These are phyloP conservation scores for Neopestalotiopsis sp. DNA, from an alignment of 2,329 filamentous ascomycete genomes.

Conservation along the genomic window DNA sequence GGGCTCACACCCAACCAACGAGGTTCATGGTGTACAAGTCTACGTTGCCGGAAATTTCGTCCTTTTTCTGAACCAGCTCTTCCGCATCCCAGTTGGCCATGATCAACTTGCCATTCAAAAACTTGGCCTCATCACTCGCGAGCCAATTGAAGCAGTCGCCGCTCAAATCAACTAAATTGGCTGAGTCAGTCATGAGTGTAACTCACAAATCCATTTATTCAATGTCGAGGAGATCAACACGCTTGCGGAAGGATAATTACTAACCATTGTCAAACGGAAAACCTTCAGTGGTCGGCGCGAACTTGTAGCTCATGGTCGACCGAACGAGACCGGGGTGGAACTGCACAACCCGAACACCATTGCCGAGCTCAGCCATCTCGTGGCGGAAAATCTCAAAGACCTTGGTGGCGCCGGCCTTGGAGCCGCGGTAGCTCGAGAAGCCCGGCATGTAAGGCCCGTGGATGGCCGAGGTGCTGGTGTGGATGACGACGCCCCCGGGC, in stretches of 20 bases:
- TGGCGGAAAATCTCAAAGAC: slow-evolving; percentile 22
- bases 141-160: slow-evolving; percentile 40
- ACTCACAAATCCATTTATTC: too few species aligned
- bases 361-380: slow-evolving; percentile 19
- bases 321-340: slow-evolving; percentile 16
- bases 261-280: slow-evolving; percentile 16
- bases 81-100: slow-evolving; percentile 44
- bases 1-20: slow-evolving; percentile 16
- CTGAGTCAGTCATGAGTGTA: not conserved
- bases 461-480: slow-evolving; percentile 27
- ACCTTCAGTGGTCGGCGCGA: slow-evolving; percentile 2
- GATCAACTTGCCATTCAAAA: slow-evolving; percentile 38
- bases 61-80: slow-evolving; percentile 30
- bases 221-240: too few species aligned
- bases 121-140: slow-evolving; percentile 36
- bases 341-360: slow-evolving; percentile 14
- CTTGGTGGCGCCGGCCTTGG: slow-evolving; percentile 22
- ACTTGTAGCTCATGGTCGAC: slow-evolving; percentile 21
- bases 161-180: slow-evolving; percentile 26
- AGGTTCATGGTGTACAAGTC: slow-evolving; percentile 21
- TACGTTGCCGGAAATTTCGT: slow-evolving; percentile 17
- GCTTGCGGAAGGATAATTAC: not conserved
- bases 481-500: slow-evolving; percentile 26
- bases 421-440: slow-evolving; percentile 20
- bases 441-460: slow-evolving; percentile 17